Evolutionary conservation across 495 filamentous ascomycete genomes (phyloP), one percentile per base, ranked within the genome.

Genomic region (Evansstolkia leycettana): DNA sequence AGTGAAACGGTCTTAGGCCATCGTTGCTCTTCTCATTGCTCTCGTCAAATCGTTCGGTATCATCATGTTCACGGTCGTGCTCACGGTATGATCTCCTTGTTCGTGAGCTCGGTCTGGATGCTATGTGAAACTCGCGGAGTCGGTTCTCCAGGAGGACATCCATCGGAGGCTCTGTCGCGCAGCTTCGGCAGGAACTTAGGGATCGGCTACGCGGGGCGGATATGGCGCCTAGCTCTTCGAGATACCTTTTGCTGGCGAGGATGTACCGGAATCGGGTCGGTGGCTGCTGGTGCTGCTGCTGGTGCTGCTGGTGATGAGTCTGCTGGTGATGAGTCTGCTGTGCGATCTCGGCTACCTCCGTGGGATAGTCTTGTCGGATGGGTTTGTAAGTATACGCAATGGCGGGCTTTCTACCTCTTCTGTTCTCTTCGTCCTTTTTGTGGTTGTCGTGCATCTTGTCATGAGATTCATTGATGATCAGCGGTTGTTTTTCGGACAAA

Each of bases 311-410:
- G 20, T 23, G 4, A 5, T 9, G 33, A 7, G 39, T 42, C 4
- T 28, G 39, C 11, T 24, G 26, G 5, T 25, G 17, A 1, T 31
- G 20, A 1, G 34, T 38, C 9, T 23, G 20, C 20, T 23, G 20
- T 0, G 50, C 30, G 0, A 41, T 55, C 25, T 59, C 54, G 1
- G 47, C 46, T 2, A 58, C 46, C 31, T 64, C 55, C 14, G 48
- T 37, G 0, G 50, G 28, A 28, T 64, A 64, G 26, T 60, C 54
- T 12, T 49, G 51, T 1, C 40, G 49, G 10, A 62, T 51, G 1
- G 56, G 60, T 26, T 48, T 54, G 25, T 64, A 64, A 5, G 55
- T 44, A 30, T 23, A 64, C 60, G 7, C 58, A 55, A 2, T 41
- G n/a, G 25, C 40, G 35, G 14, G 40, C 47, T 23, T 42, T 28